Conservation (phyloP, 306 rosid species). For the Casuarina cunninghamiana region DNA sequence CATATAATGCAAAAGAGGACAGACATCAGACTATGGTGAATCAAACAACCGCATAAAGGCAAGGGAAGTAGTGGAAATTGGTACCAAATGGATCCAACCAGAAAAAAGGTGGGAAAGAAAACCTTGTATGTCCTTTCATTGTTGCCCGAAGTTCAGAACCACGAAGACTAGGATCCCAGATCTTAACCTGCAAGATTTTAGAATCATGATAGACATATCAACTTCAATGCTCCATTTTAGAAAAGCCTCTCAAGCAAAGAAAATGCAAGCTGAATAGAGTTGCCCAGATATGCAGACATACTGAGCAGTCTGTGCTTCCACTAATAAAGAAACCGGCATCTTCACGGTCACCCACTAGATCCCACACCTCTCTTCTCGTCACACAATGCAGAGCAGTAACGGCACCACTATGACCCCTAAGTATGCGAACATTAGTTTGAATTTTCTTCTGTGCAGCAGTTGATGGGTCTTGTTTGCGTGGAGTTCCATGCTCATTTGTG, state of each 20-base stretch:
- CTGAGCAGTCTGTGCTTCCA: constrained; percentile 95
- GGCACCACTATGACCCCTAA: constrained; percentile 95
- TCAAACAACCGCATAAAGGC: neutral
- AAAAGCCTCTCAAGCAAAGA: constrained; percentile 14
- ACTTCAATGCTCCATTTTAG: constrained; percentile 19
- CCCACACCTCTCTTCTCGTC: constrained; percentile 98
- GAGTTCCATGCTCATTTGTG: constrained; percentile 67
- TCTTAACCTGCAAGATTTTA: constrained; percentile 70
- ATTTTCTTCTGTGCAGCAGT: constrained; percentile 83
- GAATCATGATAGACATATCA: constrained; percentile 24
- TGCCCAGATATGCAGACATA: constrained; percentile 40
- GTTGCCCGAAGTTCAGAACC: constrained; percentile 98
- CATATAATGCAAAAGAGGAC: constrained; percentile 36
- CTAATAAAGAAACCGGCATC: constrained; percentile 98
- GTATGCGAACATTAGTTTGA: constrained; percentile 87
- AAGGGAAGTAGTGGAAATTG: constrained; percentile 3
- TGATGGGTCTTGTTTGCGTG: constrained; percentile 71
- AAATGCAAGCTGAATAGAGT: constrained; percentile 23
- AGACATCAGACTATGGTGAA: constrained; percentile 6
- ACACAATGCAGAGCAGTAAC: constrained; percentile 97
- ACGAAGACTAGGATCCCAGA: constrained; percentile 98
- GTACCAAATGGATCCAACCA: constrained; percentile 4
- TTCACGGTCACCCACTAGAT: constrained; percentile 99
- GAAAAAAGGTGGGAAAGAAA: constrained; percentile 13
- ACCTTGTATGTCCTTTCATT: constrained; percentile 91